A percentile compares a stretch with the other conserved stretches of the same genome.
Conservation (phyloP, 192 early-diverging fungal species). For the Coemansia sp. region DNA sequence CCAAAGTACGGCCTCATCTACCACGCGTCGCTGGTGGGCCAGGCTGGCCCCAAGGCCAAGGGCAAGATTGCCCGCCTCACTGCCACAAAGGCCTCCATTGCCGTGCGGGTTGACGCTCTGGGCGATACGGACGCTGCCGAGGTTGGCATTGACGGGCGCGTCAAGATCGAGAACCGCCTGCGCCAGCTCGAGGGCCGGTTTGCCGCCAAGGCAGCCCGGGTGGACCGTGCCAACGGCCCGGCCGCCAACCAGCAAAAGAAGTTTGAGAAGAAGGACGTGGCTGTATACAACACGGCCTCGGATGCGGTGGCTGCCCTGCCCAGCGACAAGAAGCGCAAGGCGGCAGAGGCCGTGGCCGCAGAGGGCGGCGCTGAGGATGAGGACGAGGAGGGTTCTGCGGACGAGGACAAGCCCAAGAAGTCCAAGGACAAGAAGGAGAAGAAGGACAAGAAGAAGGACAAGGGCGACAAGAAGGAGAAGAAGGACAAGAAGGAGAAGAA, state of each 20-base stretch:
- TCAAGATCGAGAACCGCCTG: conserved; percentile 83
- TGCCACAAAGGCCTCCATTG: conserved; percentile 86
- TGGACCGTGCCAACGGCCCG: conserved; percentile 52
- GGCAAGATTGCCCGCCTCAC: conserved; percentile 96
- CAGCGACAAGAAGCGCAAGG: conserved; percentile 51
- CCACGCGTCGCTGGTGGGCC: conserved; percentile 94
- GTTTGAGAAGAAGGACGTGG: conserved; percentile 46
- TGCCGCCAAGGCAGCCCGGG: conserved; percentile 63
- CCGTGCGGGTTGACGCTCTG: conserved; percentile 89
- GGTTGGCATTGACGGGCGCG: conserved; percentile 78
- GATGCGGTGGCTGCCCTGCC: conserved; percentile 26
- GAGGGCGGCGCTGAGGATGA: conserved; percentile 20
- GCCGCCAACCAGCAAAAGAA: conserved; percentile 35
- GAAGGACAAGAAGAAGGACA: conserved; percentile 40
- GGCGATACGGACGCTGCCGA: conserved; percentile 73
- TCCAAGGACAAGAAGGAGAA: conserved; percentile 39
- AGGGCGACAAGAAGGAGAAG: conserved; percentile 30
- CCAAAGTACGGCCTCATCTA: conserved; percentile 99
- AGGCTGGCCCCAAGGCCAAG: conserved; percentile 93
- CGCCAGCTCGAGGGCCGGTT: conserved; percentile 83
- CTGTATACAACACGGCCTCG: conserved; percentile 51
- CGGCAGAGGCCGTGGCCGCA: conserved; percentile 17
- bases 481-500: conserved; percentile 37
- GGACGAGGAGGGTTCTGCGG: conserved; percentile 30
- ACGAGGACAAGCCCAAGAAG: conserved; percentile 38